Evolutionary conservation across 805 yeast genomes (phyloP).

Genomic region (Komagataella kurtzmanii): DNA sequence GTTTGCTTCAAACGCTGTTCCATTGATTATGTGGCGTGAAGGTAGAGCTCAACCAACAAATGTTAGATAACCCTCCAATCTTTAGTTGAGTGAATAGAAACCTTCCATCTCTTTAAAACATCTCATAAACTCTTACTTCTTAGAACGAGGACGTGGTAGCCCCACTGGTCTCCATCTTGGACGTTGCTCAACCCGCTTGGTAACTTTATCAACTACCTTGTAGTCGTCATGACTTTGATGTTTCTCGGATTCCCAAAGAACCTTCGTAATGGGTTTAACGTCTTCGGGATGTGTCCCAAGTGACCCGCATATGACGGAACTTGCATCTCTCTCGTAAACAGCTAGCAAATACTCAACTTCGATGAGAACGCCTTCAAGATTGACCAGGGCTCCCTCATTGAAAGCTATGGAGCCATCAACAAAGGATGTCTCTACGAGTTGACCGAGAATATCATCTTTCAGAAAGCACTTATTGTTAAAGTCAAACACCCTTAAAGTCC

Average conservation of each 20-base stretch:
- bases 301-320: not conserved
- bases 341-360: conserved; percentile 19
- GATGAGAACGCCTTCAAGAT: conserved; percentile 13
- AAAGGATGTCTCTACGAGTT: conserved; percentile 14
- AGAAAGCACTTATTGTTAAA: conserved; percentile 35
- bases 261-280: not conserved
- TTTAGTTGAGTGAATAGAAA: not conserved
- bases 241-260: not conserved
- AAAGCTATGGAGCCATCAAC: conserved; percentile 13
- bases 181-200: not conserved
- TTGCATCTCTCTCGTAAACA: conserved; percentile 15
- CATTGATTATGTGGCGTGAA: conserved; percentile 35
- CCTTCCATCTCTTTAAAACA: not conserved
- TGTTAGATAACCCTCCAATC: conserved; percentile 8
- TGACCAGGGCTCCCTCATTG: conserved; percentile 10
- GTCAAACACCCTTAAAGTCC: conserved; percentile 28
- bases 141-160: not conserved
- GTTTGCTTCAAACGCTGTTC: conserved; percentile 48
- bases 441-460: conserved; percentile 14
- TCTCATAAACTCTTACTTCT: not conserved
- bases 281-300: not conserved
- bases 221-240: not conserved
- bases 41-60: conserved; percentile 10
- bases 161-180: not conserved
- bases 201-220: not conserved